Evolutionary conservation across 768 basidiomycete genomes (phyloP).

Genomic region (Chlorophyllum brunneum): DNA sequence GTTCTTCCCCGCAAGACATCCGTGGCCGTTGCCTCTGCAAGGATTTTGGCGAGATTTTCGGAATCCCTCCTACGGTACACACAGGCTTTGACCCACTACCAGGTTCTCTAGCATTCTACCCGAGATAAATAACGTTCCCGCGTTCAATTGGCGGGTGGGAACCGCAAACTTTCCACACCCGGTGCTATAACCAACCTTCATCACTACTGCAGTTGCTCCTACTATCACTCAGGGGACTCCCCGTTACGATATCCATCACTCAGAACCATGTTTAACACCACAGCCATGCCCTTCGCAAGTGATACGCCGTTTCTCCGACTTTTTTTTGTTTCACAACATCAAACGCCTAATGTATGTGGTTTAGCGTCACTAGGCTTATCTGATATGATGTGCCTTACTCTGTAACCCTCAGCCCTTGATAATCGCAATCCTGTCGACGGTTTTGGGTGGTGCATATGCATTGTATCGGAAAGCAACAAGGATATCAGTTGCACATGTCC

Average conservation of each 20-base stretch:
- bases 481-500: slow-evolving; percentile 41
- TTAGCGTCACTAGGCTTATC: not conserved
- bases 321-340: slow-evolving; percentile 2
- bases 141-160: not conserved
- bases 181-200: not conserved
- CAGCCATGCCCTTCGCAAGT: not conserved
- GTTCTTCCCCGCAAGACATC: not conserved
- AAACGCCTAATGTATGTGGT: not conserved
- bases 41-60: no score
- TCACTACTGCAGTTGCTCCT: not conserved
- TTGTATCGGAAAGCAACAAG: slow-evolving; percentile 32
- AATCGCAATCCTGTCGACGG: slow-evolving; percentile 15
- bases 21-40: no score
- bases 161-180: not conserved
- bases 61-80: no score
- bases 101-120: no score
- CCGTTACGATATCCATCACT: not conserved
- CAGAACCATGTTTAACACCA: slow-evolving; percentile 3
- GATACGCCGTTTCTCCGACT: not conserved
- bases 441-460: slow-evolving; percentile 21
- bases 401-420: slow-evolving; percentile 11
- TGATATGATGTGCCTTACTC: not conserved
- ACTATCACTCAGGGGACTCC: not conserved
- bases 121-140: no score
- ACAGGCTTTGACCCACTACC: no score